phyloP scores from a whole-genome alignment of 1,284 basidiomycete genomes.

The Cryptococcus sp. region DNA sequence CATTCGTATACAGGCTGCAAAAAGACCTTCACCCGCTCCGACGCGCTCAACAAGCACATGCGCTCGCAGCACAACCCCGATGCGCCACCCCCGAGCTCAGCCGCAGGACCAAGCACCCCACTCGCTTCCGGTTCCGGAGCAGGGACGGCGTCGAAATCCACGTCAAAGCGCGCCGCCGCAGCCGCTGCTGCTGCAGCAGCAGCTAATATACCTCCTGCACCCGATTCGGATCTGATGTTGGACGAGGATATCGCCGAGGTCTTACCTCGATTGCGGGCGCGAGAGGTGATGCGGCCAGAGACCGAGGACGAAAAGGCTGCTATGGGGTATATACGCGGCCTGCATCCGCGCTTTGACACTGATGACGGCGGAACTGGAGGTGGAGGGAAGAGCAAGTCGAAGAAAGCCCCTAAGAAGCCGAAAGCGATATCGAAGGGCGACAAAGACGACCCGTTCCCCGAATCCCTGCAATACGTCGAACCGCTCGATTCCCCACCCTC shows the following conservation, averaged over 20 bases:
- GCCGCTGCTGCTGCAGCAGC: not conserved
- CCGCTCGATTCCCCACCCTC: slow-evolving; percentile 31
- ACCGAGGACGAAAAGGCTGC: slow-evolving; percentile 11
- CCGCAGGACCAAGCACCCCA: too few relatives aligned
- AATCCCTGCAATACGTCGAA: slow-evolving; percentile 13
- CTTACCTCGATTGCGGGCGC: slow-evolving; percentile 7
- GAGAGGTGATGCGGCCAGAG: slow-evolving; percentile 4
- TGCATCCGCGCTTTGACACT: slow-evolving; percentile 1
- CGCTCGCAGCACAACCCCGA: slow-evolving; percentile 19
- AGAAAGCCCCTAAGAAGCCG: not conserved
- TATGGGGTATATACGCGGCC: not conserved
- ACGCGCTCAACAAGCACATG: slow-evolving; percentile 71
- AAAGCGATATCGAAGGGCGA: not conserved
- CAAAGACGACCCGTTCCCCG: slow-evolving; percentile 6
- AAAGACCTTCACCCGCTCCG: slow-evolving; percentile 93
- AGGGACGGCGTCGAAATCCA: slow-evolving; percentile 2
- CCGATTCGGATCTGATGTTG: slow-evolving; percentile 13
- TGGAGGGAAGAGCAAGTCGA: not conserved
- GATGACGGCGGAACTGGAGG: not conserved
- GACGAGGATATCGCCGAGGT: slow-evolving; percentile 18
- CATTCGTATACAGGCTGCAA: slow-evolving; percentile 81
- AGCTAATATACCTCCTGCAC: not conserved
- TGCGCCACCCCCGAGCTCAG: slow-evolving; percentile 11
- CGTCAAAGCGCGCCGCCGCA: not conserved
- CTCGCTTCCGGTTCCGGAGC: not conserved